Evolutionary conservation across 164 flowering plant species (phyloP).

Genomic region (Kingdonia uniflora): DNA sequence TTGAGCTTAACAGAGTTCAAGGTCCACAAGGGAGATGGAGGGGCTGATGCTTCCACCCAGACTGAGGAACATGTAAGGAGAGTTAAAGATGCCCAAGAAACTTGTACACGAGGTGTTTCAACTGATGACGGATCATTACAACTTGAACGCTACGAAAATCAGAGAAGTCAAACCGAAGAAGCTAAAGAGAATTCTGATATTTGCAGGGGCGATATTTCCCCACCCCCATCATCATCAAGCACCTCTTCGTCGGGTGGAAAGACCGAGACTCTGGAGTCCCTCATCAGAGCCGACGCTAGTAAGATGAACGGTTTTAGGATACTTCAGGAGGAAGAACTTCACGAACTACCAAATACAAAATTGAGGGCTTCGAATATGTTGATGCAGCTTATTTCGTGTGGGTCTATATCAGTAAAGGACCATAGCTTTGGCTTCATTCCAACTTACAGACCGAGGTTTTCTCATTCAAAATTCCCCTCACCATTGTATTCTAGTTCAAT

Average conservation of each 20-base stretch:
- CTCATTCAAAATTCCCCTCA: conserved; percentile 55
- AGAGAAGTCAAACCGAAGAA: conserved; percentile 15
- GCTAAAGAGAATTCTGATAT: conserved; percentile 33
- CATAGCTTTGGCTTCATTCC: conserved; percentile 77
- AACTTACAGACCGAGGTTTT: conserved; percentile 56
- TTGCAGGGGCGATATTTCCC: conserved; percentile 37
- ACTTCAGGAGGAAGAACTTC: conserved; percentile 58
- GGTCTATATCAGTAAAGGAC: conserved; percentile 88
- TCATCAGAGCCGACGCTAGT: conserved; percentile 73
- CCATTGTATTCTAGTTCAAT: conserved; percentile 60
- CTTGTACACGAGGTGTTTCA: conserved; percentile 79
- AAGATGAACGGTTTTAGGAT: conserved; percentile 64
- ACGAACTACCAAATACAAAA: conserved; percentile 34
- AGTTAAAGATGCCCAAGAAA: conserved; percentile 26
- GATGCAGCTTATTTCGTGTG: conserved; percentile 92
- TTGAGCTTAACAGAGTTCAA: conserved; percentile 65
- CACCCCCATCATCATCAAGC: conserved; percentile 56
- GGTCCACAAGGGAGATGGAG: conserved; percentile 40
- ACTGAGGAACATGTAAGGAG: conserved; percentile 46
- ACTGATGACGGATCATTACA: conserved; percentile 58
- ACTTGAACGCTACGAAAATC: conserved; percentile 20
- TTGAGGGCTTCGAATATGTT: conserved; percentile 67
- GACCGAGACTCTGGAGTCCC: conserved; percentile 79
- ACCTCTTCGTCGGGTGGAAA: conserved; percentile 74
- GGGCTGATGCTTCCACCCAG: conserved; percentile 84